These are phyloP conservation scores for Psilocybe cyanescens DNA, from an alignment of 768 basidiomycete species.

Conservation along the genomic window DNA sequence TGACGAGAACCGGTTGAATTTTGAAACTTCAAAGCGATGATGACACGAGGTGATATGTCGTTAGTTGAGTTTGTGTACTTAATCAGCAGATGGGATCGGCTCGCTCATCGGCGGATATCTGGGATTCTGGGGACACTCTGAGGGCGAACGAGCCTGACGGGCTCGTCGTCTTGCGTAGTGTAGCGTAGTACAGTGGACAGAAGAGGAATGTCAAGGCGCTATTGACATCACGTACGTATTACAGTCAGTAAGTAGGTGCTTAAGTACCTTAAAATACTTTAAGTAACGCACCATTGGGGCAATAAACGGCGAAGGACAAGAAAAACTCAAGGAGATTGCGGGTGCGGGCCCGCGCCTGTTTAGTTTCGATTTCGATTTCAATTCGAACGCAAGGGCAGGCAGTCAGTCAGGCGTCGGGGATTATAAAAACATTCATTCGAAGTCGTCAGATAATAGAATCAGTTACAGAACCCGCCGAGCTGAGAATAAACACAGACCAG, in stretches of 20 bases:
- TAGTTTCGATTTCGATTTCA: no score
- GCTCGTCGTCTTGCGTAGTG: background rate
- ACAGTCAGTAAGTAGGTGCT: no score
- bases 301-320: slow-evolving; percentile 2
- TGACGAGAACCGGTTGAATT: slow-evolving; percentile 1
- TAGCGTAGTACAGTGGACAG: no score
- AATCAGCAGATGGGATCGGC: slow-evolving; percentile 11
- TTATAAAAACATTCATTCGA: background rate
- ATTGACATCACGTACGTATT: no score
- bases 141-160: background rate
- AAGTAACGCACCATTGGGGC: background rate
- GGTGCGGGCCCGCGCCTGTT: background rate
- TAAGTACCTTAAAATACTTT: no score
- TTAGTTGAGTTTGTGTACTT: background rate
- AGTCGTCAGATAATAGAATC: background rate
- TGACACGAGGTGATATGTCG: slow-evolving; percentile 5
- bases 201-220: no score
- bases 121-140: background rate
- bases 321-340: slow-evolving; percentile 15
- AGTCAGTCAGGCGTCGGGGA: background rate
- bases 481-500: no score
- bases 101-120: slow-evolving; percentile 3
- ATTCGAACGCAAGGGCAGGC: background rate
- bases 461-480: background rate
- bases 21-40: background rate